Evolutionary conservation across 495 filamentous ascomycete genomes (phyloP).

Genomic region (Entonaema liquescens): DNA sequence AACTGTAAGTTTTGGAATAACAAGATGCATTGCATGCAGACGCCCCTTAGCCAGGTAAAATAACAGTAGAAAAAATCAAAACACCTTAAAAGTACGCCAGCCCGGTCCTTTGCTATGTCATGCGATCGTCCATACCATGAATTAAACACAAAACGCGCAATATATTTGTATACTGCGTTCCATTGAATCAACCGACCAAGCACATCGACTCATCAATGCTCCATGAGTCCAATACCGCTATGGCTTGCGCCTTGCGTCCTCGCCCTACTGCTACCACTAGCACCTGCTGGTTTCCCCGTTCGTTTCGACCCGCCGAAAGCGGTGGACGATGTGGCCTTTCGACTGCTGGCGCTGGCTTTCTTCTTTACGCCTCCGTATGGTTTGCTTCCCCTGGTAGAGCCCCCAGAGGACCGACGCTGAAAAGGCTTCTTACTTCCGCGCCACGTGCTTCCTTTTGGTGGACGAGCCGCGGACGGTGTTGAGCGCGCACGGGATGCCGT

Average conservation of each 20-base stretch:
- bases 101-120: constrained; percentile 14
- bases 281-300: constrained; percentile 1
- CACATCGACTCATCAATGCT: constrained; percentile 22
- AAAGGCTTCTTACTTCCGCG: constrained; percentile 37
- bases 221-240: constrained; percentile 44
- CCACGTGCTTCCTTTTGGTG: constrained; percentile 23
- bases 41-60: background rate
- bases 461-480: constrained; percentile 20
- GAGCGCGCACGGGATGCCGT: constrained; percentile 28
- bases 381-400: constrained; percentile 29
- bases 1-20: background rate
- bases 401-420: constrained; percentile 36
- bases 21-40: background rate
- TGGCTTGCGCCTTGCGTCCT: constrained; percentile 30
- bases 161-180: constrained; percentile 1
- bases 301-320: constrained; percentile 21
- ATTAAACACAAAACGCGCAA: constrained; percentile 7
- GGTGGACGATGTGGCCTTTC: constrained; percentile 31
- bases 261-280: constrained; percentile 23
- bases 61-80: constrained; percentile 7
- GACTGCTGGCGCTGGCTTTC: constrained; percentile 26
- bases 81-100: constrained; percentile 15
- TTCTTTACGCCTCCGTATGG: constrained; percentile 46
- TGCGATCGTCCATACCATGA: constrained; percentile 22
- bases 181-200: constrained; percentile 1